phyloP scores from a whole-genome alignment of 441 rosid species.

The Jatropha multifida region DNA sequence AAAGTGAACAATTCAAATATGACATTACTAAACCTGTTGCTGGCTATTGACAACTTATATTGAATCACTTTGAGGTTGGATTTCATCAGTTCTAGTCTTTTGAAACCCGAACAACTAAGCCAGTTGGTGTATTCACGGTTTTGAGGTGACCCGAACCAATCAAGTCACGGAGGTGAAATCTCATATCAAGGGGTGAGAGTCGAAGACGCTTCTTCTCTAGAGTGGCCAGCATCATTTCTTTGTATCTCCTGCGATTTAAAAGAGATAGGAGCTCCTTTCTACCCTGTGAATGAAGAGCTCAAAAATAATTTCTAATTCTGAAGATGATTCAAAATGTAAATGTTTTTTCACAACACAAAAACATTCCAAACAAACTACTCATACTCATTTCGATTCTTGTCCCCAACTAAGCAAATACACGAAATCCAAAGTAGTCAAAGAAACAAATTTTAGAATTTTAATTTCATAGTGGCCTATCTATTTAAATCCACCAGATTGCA shows the following conservation, averaged over 20 bases:
- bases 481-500: not conserved
- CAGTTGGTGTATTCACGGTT: conserved; percentile 63
- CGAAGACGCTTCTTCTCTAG: conserved; percentile 85
- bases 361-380: not conserved
- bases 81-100: conserved; percentile 46
- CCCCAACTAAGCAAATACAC: not conserved
- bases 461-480: not conserved
- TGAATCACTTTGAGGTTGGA: conserved; percentile 9
- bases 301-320: not conserved
- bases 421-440: not conserved
- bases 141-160: conserved; percentile 87
- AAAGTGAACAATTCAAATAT: not conserved
- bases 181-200: conserved; percentile 70
- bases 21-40: conserved; percentile 24
- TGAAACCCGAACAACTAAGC: conserved; percentile 65
- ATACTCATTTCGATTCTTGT: not conserved
- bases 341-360: not conserved
- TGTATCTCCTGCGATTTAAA: conserved; percentile 69
- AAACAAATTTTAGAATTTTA: not conserved
- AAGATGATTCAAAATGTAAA: not conserved
- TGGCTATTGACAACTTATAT: conserved; percentile 5
- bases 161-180: conserved; percentile 92
- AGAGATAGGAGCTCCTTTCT: conserved; percentile 88
- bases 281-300: conserved; percentile 44
- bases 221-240: conserved; percentile 81